Percentiles rank a stretch among this genome's conserved stretches.
Conservation (phyloP, 2,329 filamentous ascomycete genomes). For the Coleophoma crateriformis region DNA sequence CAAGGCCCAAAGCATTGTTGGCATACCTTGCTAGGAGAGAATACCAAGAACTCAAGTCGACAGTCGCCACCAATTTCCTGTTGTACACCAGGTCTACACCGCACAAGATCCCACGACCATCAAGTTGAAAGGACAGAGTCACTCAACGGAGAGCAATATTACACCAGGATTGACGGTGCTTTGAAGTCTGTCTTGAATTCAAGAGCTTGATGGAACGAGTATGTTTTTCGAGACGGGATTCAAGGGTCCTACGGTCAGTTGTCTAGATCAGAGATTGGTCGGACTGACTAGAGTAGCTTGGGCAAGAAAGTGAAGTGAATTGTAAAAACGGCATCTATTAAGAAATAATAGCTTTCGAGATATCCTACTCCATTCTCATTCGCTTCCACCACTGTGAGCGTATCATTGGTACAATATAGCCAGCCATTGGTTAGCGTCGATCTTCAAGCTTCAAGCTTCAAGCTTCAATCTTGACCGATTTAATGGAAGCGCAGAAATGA, state of each 20-base stretch:
- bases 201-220: slow-evolving; percentile 20
- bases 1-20: slow-evolving; percentile 61
- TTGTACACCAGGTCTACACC: slow-evolving; percentile 16
- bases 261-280: neutral
- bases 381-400: too few relatives aligned
- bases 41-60: slow-evolving; percentile 52
- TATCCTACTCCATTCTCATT: too few relatives aligned
- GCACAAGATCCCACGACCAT: slow-evolving; percentile 11
- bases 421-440: too few relatives aligned
- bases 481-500: too few relatives aligned
- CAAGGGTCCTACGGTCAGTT: slow-evolving; percentile 8
- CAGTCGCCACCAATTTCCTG: slow-evolving; percentile 32
- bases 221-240: slow-evolving; percentile 22
- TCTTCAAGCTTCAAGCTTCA: too few relatives aligned
- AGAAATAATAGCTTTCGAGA: neutral
- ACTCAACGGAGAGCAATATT: slow-evolving; percentile 22
- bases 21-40: slow-evolving; percentile 51
- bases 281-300: neutral
- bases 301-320: neutral
- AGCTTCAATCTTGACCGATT: too few relatives aligned
- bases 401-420: too few relatives aligned
- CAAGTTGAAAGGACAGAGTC: slow-evolving; percentile 17
- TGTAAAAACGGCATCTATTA: neutral
- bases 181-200: slow-evolving; percentile 24
- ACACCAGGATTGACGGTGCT: slow-evolving; percentile 18